Evolutionary conservation across 2,329 filamentous ascomycete genomes (phyloP).

Genomic region (Passalora sequoiae): DNA sequence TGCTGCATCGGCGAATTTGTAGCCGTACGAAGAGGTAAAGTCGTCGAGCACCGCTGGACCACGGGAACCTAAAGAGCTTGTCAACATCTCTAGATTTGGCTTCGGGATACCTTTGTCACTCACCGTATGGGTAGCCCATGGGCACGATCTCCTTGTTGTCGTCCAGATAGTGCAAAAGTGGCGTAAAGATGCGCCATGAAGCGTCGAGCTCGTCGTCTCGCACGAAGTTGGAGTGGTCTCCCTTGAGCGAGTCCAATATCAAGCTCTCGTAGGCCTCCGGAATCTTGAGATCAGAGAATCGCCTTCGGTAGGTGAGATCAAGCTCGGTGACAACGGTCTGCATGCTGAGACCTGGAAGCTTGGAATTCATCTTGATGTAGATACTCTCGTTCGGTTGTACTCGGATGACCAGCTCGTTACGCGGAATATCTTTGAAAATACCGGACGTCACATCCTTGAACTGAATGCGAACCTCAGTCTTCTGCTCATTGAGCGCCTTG

Average conservation of each 20-base stretch:
- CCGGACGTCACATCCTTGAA: constrained; percentile 99
- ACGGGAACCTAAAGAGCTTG: constrained; percentile 68
- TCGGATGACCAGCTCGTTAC: constrained; percentile 98
- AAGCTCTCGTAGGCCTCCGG: constrained; percentile 98
- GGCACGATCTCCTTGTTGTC: constrained; percentile 99
- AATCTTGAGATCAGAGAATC: constrained; percentile 99
- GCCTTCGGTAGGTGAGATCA: constrained; percentile 92
- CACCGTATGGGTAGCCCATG: constrained; percentile 99
- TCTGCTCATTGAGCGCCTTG: constrained; percentile 97
- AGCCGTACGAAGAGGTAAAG: constrained; percentile 96
- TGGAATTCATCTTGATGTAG: constrained; percentile 99
- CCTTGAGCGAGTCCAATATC: constrained; percentile 95
- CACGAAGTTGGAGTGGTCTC: constrained; percentile 99
- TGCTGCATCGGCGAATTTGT: constrained; percentile 96
- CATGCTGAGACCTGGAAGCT: constrained; percentile 96
- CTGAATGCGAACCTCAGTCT: constrained; percentile 98
- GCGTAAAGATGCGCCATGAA: constrained; percentile 97
- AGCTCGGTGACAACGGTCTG: constrained; percentile 98
- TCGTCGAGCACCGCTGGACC: constrained; percentile 94
- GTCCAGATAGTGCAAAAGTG: constrained; percentile 94
- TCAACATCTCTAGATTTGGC: too few relatives aligned
- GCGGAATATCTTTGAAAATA: constrained; percentile 99
- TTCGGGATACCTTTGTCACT: too few relatives aligned
- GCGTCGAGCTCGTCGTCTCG: constrained; percentile 95
- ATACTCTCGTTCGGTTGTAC: constrained; percentile 99